Evolutionary conservation across 2,329 filamentous ascomycete genomes (phyloP), one percentile per base, ranked within the genome.

Genomic region (Trichothecium roseum): DNA sequence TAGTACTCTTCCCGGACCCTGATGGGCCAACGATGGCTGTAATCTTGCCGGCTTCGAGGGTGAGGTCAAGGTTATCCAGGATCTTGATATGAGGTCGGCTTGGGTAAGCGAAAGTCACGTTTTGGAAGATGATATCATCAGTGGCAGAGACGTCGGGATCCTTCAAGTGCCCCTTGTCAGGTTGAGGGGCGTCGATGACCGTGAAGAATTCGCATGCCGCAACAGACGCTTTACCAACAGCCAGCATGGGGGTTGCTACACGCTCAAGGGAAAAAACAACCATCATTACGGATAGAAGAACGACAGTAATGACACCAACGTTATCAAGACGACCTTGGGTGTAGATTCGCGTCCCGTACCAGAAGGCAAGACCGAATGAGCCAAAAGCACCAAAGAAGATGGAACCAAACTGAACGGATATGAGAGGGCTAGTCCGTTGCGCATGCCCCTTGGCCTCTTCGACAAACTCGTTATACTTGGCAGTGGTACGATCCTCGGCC

Each of bases 11-110:
- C 1, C 83, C 82, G 4, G 72, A 78, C 0, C 82, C 82, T 3
- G 78, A 83, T 1, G 79, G 72, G 0, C 82, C 82, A 15, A 87
- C 81, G 14, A 87, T 78, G 3, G 82, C 82, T 1, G 80, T 84
- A 3, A 78, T 69, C 47, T 82, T 81, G 15, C 78, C 78, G 7
- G 72, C 65, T 40, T 72, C 63, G 37, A 85, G 72, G 1, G 54
- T 60, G 8, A 84, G 55, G 45, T 69, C 65, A 3, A 84, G 53
- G 3, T 66, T 57, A 44, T 81, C 68, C 2, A 84, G 55, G 0
- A 84, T 72, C 46, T 74, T 74, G 40, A 79, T 69, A 39, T 78
- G 68, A 0, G 76, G 74, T 10, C 79, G 65, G 33, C 62, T 74
- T 1, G 83, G 83, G 46, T 88, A 88, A 2, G 80, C 72, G 47